These are phyloP conservation scores for Dorcoceras hygrometricum DNA, from an alignment of 257 asterid genomes.

Conservation along the genomic window DNA sequence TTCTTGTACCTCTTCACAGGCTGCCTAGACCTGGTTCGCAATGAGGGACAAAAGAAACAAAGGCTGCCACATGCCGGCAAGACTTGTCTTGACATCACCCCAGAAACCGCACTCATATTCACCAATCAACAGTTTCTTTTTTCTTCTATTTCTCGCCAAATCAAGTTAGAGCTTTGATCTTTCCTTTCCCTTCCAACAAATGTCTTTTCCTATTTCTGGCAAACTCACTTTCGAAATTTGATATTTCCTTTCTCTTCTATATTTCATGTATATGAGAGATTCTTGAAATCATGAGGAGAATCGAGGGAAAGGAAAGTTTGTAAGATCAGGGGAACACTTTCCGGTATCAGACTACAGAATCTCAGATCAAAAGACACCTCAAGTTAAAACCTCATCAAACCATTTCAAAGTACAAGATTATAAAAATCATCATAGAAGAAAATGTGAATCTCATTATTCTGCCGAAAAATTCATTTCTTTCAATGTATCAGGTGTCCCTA, in stretches of 20 bases:
- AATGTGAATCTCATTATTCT: constrained; percentile 22
- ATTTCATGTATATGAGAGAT: constrained; percentile 30
- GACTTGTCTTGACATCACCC: constrained; percentile 89
- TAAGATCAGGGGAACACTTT: constrained; percentile 35
- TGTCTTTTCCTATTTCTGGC: constrained; percentile 1
- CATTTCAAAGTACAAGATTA: constrained; percentile 20
- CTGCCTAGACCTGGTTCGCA: constrained; percentile 95
- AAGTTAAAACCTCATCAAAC: constrained; percentile 37
- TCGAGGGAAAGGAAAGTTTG: constrained; percentile 69
- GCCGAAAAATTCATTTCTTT: constrained; percentile 5
- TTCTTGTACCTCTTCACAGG: constrained; percentile 99
- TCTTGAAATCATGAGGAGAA: constrained; percentile 23
- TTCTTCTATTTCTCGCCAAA: constrained; percentile 1
- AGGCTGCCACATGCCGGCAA: constrained; percentile 90
- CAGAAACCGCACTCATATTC: constrained; percentile 75
- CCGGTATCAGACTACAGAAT: constrained; percentile 61
- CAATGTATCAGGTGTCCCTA: not conserved
- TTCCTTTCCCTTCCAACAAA: constrained; percentile 61
- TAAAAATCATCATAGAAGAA: constrained; percentile 3
- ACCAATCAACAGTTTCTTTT: constrained; percentile 16
- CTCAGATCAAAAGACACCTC: constrained; percentile 22
- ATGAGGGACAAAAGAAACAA: constrained; percentile 90
- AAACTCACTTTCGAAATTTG: constrained; percentile 26
- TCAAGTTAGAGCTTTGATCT: constrained; percentile 31
- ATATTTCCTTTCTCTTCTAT: constrained; percentile 69